Percentiles rank a stretch among this genome's conserved stretches.
These are phyloP conservation scores for Fusarium cyanostomum DNA, from an alignment of 2,329 filamentous ascomycete species.

Conservation along the genomic window DNA sequence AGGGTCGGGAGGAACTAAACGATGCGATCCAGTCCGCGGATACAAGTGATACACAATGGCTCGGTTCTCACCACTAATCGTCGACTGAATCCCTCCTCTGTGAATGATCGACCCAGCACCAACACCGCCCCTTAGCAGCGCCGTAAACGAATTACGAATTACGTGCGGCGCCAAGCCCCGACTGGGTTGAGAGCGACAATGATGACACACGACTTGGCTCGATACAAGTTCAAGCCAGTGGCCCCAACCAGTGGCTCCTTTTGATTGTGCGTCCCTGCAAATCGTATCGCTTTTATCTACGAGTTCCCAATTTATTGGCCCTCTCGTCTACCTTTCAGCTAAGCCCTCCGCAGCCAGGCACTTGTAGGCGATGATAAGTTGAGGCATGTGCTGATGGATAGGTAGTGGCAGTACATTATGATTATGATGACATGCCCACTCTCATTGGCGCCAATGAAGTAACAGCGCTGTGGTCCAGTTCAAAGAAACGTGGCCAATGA, in stretches of 20 bases:
- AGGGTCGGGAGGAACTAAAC: not conserved
- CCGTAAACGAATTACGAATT: slow-evolving; percentile 21
- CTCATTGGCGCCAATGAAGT: slow-evolving; percentile 27
- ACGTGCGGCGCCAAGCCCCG: slow-evolving; percentile 32
- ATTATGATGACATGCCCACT: slow-evolving; percentile 40
- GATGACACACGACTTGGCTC: slow-evolving; percentile 39
- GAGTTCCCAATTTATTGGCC: not conserved
- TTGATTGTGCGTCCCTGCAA: slow-evolving; percentile 5
- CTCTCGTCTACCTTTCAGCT: not conserved
- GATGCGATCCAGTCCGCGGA: slow-evolving; percentile 9
- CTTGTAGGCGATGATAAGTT: slow-evolving; percentile 12
- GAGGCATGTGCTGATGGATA: slow-evolving; percentile 39
- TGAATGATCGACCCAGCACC: slow-evolving; percentile 22
- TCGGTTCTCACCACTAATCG: slow-evolving; percentile 27
- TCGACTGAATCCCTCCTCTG: slow-evolving; percentile 18
- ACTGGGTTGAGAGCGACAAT: slow-evolving; percentile 26
- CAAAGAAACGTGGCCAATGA: slow-evolving; percentile 21
- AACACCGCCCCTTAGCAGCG: slow-evolving; percentile 30
- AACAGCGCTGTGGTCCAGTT: slow-evolving; percentile 19
- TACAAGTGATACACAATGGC: slow-evolving; percentile 16
- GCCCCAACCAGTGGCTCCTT: slow-evolving; percentile 7
- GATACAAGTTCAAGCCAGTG: slow-evolving; percentile 21
- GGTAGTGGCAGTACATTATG: slow-evolving; percentile 27
- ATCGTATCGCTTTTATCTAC: not conserved
- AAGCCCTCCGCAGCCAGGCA: slow-evolving; percentile 1